These are phyloP conservation scores for Ailanthus altissimus DNA, from an alignment of 345 rosid genomes.

Conservation along the genomic window DNA sequence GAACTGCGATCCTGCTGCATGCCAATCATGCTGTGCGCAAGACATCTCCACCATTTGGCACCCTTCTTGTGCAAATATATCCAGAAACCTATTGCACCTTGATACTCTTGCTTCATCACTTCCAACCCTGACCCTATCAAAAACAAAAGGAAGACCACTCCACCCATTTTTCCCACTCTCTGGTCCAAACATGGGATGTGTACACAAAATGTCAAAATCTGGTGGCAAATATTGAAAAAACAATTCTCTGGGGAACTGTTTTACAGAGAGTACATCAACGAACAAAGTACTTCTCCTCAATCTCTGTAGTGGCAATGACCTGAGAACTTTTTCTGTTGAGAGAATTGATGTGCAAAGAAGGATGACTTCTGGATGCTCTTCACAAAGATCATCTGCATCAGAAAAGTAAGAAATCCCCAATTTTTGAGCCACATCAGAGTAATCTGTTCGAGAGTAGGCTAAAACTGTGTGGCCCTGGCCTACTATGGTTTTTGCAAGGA, in stretches of 20 bases:
- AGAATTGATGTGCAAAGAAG: constrained; percentile 77
- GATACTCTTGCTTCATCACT: constrained; percentile 42
- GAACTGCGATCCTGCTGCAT: constrained; percentile 89
- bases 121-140: constrained; percentile 75
- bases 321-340: constrained; percentile 69
- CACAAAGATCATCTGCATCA: constrained; percentile 67
- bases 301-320: constrained; percentile 70
- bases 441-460: constrained; percentile 72
- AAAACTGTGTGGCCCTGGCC: constrained; percentile 67
- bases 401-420: constrained; percentile 61
- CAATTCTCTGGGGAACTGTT: constrained; percentile 67
- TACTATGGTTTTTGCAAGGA: constrained; percentile 60
- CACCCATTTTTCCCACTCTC: constrained; percentile 88
- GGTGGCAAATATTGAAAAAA: constrained; percentile 55
- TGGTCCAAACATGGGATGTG: constrained; percentile 89
- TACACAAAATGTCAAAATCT: constrained; percentile 71
- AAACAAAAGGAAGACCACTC: constrained; percentile 62
- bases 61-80: constrained; percentile 67
- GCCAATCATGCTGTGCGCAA: constrained; percentile 78
- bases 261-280: constrained; percentile 87
- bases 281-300: constrained; percentile 79
- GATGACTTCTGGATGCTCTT: constrained; percentile 82
- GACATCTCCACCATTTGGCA: constrained; percentile 88
- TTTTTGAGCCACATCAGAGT: constrained; percentile 52
- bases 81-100: constrained; percentile 60